Evolutionary conservation across 225 moss, liverwort and hornwort genomes (phyloP).

Genomic region (Sphagnum contortum): DNA sequence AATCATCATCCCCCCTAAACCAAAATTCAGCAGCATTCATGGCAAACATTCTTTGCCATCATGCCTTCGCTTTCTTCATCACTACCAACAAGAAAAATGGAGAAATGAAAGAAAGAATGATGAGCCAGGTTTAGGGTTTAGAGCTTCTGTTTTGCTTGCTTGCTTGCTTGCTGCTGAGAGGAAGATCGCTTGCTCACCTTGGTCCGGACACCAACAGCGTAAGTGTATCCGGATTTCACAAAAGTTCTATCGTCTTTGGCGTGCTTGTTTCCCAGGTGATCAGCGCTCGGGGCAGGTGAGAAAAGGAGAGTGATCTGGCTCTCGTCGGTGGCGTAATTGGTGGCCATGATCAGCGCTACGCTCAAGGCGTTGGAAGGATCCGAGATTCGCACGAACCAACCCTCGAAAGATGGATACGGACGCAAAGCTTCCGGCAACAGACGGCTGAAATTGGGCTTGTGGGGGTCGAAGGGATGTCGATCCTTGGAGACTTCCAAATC

Average conservation of each 20-base stretch:
- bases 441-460: slow-evolving; percentile 51
- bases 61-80: no score
- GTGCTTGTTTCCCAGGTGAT: not conserved
- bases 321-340: slow-evolving; percentile 66
- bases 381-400: slow-evolving; percentile 65
- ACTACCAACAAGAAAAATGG: no score
- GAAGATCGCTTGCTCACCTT: slow-evolving; percentile 27
- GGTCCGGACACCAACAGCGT: slow-evolving; percentile 50
- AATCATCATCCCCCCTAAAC: no score
- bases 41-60: no score
- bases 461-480: slow-evolving; percentile 69
- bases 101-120: no score
- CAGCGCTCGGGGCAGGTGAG: slow-evolving; percentile 20
- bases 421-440: slow-evolving; percentile 36
- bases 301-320: slow-evolving; percentile 74
- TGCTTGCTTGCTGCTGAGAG: no score
- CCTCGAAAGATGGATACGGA: slow-evolving; percentile 74
- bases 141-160: no score
- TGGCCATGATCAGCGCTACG: slow-evolving; percentile 61
- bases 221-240: slow-evolving; percentile 27
- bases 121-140: no score
- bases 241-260: slow-evolving; percentile 9
- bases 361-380: slow-evolving; percentile 41
- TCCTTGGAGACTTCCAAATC: slow-evolving; percentile 19
- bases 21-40: not conserved